Conservation (phyloP, 106 monocot species). For the Dendrobium huoshanense region DNA sequence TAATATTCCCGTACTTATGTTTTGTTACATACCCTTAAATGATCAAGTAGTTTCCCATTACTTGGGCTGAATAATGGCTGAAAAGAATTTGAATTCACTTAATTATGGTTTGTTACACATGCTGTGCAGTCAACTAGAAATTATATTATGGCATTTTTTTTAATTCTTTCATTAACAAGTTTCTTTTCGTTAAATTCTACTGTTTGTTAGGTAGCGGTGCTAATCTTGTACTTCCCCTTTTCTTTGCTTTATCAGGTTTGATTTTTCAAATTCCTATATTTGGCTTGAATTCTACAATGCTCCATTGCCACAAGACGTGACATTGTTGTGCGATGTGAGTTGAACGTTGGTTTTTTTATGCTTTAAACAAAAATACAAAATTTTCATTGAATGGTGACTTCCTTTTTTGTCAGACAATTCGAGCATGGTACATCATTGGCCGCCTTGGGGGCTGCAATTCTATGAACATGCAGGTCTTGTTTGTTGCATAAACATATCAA, state of each 20-base stretch:
- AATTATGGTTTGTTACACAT: no score
- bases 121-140: no score
- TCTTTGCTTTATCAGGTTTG: conserved; percentile 42
- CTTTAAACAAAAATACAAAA: neutral
- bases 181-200: neutral
- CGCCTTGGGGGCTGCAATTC: conserved; percentile 97
- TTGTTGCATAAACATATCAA: neutral
- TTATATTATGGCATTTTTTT: no score
- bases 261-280: conserved; percentile 84
- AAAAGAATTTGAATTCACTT: no score
- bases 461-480: conserved; percentile 95
- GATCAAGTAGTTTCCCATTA: no score
- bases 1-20: no score
- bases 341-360: neutral
- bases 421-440: conserved; percentile 92
- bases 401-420: conserved; percentile 49
- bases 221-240: neutral
- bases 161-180: neutral
- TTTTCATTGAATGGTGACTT: neutral
- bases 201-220: neutral
- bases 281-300: conserved; percentile 93
- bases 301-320: conserved; percentile 63
- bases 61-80: no score
- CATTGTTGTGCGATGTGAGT: conserved; percentile 86
- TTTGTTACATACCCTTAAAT: no score